Base-by-base conservation (phyloP, 306 rosid genomes). In the Castanospermum australe region DNA sequence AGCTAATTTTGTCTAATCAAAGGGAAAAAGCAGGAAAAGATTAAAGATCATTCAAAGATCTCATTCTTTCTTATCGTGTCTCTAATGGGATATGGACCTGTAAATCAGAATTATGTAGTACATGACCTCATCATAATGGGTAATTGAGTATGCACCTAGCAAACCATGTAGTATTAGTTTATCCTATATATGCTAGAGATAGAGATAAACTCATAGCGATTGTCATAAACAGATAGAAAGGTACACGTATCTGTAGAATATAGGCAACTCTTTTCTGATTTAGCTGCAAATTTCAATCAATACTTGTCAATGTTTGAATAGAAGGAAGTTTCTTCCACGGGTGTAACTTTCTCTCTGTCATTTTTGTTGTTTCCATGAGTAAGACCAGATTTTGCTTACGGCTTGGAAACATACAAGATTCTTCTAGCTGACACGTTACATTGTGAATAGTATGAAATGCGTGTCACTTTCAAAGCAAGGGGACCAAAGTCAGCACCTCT, bases 1-100 rank as follows among this genome's bases (percentile, higher is more conserved):
- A 67, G 80, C 24, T 42, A 44, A 73, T 63, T 83, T 76, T 61
- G 90, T 84, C 89, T 83, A 78, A 89, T 87, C 85, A 80, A 57
- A 48, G 6, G 47, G 65, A 74, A 83, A 86, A 82, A 32, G 55
- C 9, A 32, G 5, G 68, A 76, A 72, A 39, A 11, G 47, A 21
- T 64, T 11, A 72, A 39, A 11, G 47, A 21, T 64, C 12, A 51
- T 54, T 72, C 7, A 24, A 39, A 77, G 67, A 51, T 71, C 64
- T 28, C 14, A 2, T 25, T 30, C n/a, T 38, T 42, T 44, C 56
- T 28, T 44, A 70, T 50, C 56, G 15, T 67, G 73, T 47, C 57
- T 52, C 45, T 41, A 33, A 59, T 64, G 59, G 45, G 69, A 42
- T 71, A 28, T 12, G 66, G 41, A 56, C 25, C 71, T 33, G 30